Base-by-base conservation (phyloP, 306 rosid genomes). In the Erythrophleum fordii region DNA sequence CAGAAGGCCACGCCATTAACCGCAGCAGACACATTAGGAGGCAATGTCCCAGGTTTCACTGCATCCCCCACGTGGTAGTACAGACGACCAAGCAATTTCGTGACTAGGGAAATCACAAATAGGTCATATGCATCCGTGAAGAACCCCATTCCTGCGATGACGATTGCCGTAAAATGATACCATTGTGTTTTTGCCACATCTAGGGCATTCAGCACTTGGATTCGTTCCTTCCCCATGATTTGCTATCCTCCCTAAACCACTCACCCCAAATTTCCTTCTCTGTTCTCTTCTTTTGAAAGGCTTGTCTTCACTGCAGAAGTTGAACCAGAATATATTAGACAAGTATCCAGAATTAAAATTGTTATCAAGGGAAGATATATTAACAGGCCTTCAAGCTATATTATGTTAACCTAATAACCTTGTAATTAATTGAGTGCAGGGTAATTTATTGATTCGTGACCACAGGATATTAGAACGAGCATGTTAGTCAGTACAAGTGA, bases 101-200 rank as follows among this genome's bases (percentile, higher is more conserved):
- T 93, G 5, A 93, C 94, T 6, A 93, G 87, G 1, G 97, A 91
- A 49, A 93, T 25, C 34, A 94, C 90, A 82, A 93, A 93, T 22
- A 93, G 86, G 78, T 93, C 97, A 42, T 91, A 93, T 29, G 97
- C 97, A 80, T 93, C 97, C 0, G 97, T 93, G 88, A 93, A 93
- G 75, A 93, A 93, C 6, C 97, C 97, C 97, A 93, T 93, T 80
- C 97, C 97, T 26, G 97, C 93, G 28, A 93, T 82, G 35, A 93
- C 42, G 69, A 91, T 93, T 69, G 97, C 97, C 4, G 94, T 92
- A 73, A 92, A 92, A 72, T 92, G 97, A 51, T 92, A 92, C 95
- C 93, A 88, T 85, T 91, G 93, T 76, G 97, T 91, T 83, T 91
- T 91, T 1, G 97, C 97, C 18, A 77, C 83, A 77, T 93, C 97